Evolutionary conservation across 108 stramenopile species (phyloP).

Genomic region (Skeletonema potamos): DNA sequence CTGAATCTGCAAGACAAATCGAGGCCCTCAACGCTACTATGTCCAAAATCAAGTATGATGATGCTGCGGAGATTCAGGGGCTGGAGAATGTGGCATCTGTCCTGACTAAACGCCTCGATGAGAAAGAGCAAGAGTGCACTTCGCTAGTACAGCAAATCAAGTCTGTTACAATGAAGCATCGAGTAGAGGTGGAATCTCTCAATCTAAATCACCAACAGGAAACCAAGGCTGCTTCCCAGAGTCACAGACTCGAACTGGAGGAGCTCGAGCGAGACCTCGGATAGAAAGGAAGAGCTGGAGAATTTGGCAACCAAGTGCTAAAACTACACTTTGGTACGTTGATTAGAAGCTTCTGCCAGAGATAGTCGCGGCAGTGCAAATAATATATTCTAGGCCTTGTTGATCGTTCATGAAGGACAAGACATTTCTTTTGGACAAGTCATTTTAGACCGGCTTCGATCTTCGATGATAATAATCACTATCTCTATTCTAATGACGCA

Average conservation of each 20-base stretch:
- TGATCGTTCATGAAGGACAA: too few relatives aligned
- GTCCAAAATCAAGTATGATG: conserved; percentile 25
- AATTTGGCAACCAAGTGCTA: not conserved
- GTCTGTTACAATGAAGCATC: not conserved
- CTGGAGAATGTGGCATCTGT: conserved; percentile 1
- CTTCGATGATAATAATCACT: too few relatives aligned
- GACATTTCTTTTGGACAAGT: too few relatives aligned
- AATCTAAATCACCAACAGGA: not conserved
- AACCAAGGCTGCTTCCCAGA: conserved; percentile 1
- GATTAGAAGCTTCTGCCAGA: too few relatives aligned
- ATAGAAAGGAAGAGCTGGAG: conserved; percentile 7
- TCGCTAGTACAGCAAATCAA: not conserved
- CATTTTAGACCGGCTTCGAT: too few relatives aligned
- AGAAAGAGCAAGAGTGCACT: conserved; percentile 8
- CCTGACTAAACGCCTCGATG: conserved; percentile 6
- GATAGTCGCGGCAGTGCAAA: too few relatives aligned
- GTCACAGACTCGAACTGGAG: conserved; percentile 11
- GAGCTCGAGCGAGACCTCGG: conserved; percentile 6
- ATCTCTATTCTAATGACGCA: too few relatives aligned
- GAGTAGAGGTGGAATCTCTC: not conserved
- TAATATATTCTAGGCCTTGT: too few relatives aligned
- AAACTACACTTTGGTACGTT: too few relatives aligned
- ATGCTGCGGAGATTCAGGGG: conserved; percentile 19
- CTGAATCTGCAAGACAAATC: conserved; percentile 13
- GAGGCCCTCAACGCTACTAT: conserved; percentile 17